Evolutionary conservation across 129 eudicot species (phyloP), one percentile per base, ranked within the genome.

Genomic region (Chrysanthemum makinoi): DNA sequence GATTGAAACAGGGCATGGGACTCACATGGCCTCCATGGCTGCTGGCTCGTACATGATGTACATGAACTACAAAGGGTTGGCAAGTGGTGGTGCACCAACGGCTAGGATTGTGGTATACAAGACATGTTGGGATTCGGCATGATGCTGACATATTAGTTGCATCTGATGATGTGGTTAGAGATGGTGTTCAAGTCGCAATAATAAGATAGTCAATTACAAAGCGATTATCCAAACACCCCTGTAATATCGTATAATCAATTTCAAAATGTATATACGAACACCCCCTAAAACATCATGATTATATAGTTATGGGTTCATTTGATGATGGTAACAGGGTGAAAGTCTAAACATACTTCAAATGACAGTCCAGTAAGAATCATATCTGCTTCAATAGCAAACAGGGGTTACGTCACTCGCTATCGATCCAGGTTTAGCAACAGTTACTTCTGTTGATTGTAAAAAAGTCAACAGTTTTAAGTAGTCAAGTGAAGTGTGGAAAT

Each of bases 1-100:
- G 70, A 96, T 88, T 69, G 82, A 85, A 78, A 48, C 53, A 9
- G 97, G 97, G 12, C 97, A 91, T 20, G 97, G 97, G 13, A 86
- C 67, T 73, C 97, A 91, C 82, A 91, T 96, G 0, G 92, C 97
- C 26, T 87, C 95, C 39, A 91, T 80, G 2, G 97, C 93, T 4
- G 92, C 97, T 3, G 97, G 97, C 53, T 86, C 92, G 15, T 86
- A 72, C 30, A 88, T 88, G 57, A 50, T 56, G 30, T 82, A 86
- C 80, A 84, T 88, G 96, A 84, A 77, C 33, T 88, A 83, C 59
- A 84, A 83, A 0, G 97, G 96, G 22, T 66, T 88, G 66, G 97
- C 90, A 8, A 63, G 97, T 70, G 97, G 97, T 5, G 95, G 91
- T 20, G 91, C 96, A 52, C 96, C 96, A 47, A 84, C 86, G 90